These are phyloP conservation scores for Talaromyces ruber DNA, from an alignment of 495 filamentous ascomycete genomes.

Conservation along the genomic window DNA sequence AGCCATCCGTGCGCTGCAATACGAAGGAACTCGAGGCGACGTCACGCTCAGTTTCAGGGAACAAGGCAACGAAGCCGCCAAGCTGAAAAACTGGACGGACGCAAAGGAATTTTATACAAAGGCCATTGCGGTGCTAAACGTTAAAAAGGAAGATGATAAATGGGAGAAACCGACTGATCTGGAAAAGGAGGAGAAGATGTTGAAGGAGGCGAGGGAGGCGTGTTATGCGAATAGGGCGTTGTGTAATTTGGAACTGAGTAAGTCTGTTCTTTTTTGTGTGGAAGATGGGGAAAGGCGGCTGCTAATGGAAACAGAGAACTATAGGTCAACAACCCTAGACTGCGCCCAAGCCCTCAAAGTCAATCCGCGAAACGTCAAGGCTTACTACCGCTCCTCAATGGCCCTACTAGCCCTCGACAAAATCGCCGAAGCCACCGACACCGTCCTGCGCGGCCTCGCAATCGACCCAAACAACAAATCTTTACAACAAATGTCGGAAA, in stretches of 20 bases:
- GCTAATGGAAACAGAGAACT: slow-evolving; percentile 54
- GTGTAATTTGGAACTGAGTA: slow-evolving; percentile 71
- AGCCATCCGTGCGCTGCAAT: slow-evolving; percentile 79
- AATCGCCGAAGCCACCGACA: slow-evolving; percentile 67
- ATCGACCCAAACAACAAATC: slow-evolving; percentile 58
- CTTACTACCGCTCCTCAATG: slow-evolving; percentile 71
- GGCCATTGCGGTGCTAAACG: slow-evolving; percentile 57
- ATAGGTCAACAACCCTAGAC: slow-evolving; percentile 73
- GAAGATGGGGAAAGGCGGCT: no score
- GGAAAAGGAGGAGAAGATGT: slow-evolving; percentile 45
- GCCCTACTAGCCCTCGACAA: slow-evolving; percentile 69
- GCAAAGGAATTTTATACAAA: slow-evolving; percentile 90
- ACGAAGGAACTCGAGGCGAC: slow-evolving; percentile 83
- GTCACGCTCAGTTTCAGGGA: slow-evolving; percentile 71
- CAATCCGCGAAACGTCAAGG: slow-evolving; percentile 74
- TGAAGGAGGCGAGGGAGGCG: slow-evolving; percentile 57
- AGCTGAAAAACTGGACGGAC: slow-evolving; percentile 64
- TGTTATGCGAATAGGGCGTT: slow-evolving; percentile 81
- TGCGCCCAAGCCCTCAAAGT: slow-evolving; percentile 71
- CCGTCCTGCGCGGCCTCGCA: slow-evolving; percentile 57
- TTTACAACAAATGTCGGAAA: slow-evolving; percentile 41
- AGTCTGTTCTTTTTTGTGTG: slow-evolving; percentile 9
- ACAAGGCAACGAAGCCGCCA: slow-evolving; percentile 83
- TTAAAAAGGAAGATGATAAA: slow-evolving; percentile 41
- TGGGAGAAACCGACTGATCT: slow-evolving; percentile 35